A percentile compares a stretch with the other conserved stretches of the same genome.
Conservation (phyloP, 2,329 filamentous ascomycete species). For the Fusarium sp. region DNA sequence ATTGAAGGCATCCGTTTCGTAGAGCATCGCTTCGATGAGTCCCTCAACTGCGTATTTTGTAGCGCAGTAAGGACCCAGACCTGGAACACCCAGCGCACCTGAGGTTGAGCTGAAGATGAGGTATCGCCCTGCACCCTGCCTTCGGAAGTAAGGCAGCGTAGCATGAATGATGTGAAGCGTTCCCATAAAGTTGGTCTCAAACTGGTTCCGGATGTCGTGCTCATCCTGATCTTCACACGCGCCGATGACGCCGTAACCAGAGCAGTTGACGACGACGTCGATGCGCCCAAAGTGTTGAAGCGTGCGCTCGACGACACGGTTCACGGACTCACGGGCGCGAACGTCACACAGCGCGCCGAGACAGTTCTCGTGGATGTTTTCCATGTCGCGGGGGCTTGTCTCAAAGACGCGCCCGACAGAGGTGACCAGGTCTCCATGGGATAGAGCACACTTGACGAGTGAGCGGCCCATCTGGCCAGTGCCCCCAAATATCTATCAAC, state of each 20-base stretch:
- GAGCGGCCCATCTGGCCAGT: conserved; percentile 98
- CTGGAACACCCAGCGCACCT: conserved; percentile 92
- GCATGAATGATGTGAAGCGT: conserved; percentile 93
- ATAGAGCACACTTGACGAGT: conserved; percentile 83
- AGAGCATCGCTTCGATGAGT: conserved; percentile 94
- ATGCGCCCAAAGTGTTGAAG: conserved; percentile 82
- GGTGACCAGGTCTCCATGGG: conserved; percentile 84
- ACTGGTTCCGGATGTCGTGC: conserved; percentile 93
- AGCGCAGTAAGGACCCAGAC: conserved; percentile 92
- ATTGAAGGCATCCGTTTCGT: conserved; percentile 91
- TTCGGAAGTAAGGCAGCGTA: conserved; percentile 87
- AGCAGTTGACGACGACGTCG: conserved; percentile 93
- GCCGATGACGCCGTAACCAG: conserved; percentile 94
- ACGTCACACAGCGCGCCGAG: conserved; percentile 91
- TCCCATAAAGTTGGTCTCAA: conserved; percentile 98
- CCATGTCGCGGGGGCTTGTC: conserved; percentile 78
- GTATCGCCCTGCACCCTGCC: conserved; percentile 81
- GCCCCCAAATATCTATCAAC: conserved; percentile 83
- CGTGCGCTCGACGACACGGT: conserved; percentile 75
- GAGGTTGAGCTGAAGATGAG: conserved; percentile 95
- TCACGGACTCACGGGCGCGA: conserved; percentile 81
- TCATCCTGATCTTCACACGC: conserved; percentile 98
- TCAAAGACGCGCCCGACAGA: conserved; percentile 88
- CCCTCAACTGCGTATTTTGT: conserved; percentile 98
- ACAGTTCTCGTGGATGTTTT: conserved; percentile 77